phyloP scores from a whole-genome alignment of 164 flowering plant species.

The Annona squamosa region DNA sequence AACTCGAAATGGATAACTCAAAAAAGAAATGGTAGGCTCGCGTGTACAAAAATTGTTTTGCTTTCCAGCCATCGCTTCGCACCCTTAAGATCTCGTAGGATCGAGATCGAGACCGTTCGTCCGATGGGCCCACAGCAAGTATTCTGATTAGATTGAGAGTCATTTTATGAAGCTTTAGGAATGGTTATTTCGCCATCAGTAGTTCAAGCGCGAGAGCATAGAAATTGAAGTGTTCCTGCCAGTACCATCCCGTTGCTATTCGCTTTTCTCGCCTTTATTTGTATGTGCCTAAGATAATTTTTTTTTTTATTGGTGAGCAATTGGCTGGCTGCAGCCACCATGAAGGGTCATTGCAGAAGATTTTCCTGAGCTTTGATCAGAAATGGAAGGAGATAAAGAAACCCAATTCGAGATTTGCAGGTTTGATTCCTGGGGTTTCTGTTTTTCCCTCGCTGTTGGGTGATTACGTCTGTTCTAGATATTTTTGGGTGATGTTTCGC shows the following conservation, averaged over 20 bases:
- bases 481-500: background rate
- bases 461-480: background rate
- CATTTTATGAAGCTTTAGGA: no score
- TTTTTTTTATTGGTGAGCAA: background rate
- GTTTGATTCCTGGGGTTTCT: slow-evolving; percentile 19
- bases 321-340: background rate
- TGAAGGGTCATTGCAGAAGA: background rate
- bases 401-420: slow-evolving; percentile 25
- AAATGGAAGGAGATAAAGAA: slow-evolving; percentile 3
- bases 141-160: no score
- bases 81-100: no score
- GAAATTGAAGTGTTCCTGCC: background rate
- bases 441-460: background rate
- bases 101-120: no score
- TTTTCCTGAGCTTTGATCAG: background rate
- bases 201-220: no score
- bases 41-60: no score
- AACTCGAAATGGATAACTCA: no score
- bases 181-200: no score
- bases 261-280: background rate
- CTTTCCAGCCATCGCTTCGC: no score
- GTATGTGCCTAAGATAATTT: background rate
- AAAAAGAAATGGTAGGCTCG: no score
- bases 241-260: background rate
- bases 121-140: no score